Evolutionary conservation across 208 protist species (phyloP), one percentile per base, ranked within the genome.

Genomic region (Acanthamoeba lenticulata): DNA sequence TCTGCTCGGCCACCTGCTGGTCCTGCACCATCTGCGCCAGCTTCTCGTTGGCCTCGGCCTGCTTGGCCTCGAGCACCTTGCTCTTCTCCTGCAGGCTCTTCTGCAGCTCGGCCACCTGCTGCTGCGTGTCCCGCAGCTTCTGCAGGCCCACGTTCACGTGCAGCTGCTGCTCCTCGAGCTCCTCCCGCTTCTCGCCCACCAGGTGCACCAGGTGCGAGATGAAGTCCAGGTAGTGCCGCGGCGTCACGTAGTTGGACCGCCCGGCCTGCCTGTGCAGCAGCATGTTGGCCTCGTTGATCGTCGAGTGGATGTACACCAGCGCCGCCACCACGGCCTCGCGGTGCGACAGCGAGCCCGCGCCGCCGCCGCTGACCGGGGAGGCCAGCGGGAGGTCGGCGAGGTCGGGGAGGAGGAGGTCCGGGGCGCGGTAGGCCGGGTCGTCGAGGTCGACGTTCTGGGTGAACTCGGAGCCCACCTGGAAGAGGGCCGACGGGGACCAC

Each of bases 141-240:
- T 96, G 91, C 9, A 99, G 96, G 94, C 99, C 99, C 72, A 97
- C 97, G 95, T 98, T 99, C 7, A 99, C 95, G 96, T 99, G 99
- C 24, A 97, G 93, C 93, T 99, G 98, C 95, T 99, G 98, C 95
- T 99, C 99, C 38, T 97, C 97, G 21, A 99, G 97, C 55, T 98
- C 96, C 13, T 96, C 94, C 36, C 97, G 94, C 96, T 99, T 99
- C 94, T 99, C 98, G 11, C 95, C 92, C 90, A 99, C 98, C n/a
- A 99, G 94, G 1, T 95, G 36, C 40, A 98, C 97, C 57, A 99
- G 99, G 88, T 99, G 99, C 13, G 96, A 97, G 77, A 99, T 98
- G 88, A 99, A 98, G 94, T 99, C 99, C 36, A 99, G 98, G 96
- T 99, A 99, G 96, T 99, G 99, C 2, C 99, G 97, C 85, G 99